A percentile compares a stretch with the other conserved stretches of the same genome.
These are phyloP conservation scores for Bipolaris bicolor DNA, from an alignment of 2,329 filamentous ascomycete genomes.

Conservation along the genomic window DNA sequence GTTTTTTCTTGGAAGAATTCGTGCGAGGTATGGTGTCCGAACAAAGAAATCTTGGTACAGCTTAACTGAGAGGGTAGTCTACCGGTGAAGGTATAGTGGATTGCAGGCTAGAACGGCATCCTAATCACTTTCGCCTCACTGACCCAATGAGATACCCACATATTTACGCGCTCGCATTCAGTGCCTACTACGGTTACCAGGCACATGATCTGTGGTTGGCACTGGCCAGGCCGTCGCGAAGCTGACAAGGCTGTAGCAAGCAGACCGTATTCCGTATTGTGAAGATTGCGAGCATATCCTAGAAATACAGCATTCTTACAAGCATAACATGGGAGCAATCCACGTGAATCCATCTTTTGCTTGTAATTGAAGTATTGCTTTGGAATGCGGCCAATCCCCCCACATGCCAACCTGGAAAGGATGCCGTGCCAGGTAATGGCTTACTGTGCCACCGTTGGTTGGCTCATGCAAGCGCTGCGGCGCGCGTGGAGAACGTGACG, in stretches of 20 bases:
- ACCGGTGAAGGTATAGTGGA: not conserved
- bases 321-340: not conserved
- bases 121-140: not conserved
- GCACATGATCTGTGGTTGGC: not conserved
- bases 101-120: not conserved
- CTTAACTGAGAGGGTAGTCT: not conserved
- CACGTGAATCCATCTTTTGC: not conserved
- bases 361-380: not conserved
- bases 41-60: not conserved
- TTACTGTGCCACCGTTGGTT: slow-evolving; percentile 4
- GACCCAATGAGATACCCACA: not conserved
- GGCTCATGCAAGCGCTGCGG: slow-evolving; percentile 14
- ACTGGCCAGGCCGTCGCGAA: too few species aligned
- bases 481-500: slow-evolving; percentile 3
- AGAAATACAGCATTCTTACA: not conserved
- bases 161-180: not conserved
- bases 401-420: slow-evolving; percentile 2
- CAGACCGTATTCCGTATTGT: not conserved
- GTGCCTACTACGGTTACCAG: not conserved
- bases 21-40: not conserved
- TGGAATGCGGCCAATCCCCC: not conserved
- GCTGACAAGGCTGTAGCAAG: not conserved
- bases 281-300: slow-evolving; percentile 1
- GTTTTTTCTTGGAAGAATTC: not conserved
- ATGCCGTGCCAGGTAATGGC: not conserved